Percentiles rank a stretch among this genome's conserved stretches.
Conservation (phyloP, 441 rosid genomes). For the Populus trichocarpa region DNA sequence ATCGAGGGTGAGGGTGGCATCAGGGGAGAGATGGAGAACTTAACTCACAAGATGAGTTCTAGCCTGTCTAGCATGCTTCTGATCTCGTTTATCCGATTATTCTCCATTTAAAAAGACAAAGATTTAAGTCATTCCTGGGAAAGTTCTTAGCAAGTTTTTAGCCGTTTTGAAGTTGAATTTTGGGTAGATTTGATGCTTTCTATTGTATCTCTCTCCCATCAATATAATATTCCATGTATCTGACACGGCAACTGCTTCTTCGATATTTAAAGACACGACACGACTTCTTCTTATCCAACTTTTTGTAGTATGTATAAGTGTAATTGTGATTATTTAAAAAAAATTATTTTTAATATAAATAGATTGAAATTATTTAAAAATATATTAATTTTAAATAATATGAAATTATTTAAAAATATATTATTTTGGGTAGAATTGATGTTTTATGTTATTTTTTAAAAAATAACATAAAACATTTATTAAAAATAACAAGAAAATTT, state of each 20-base stretch:
- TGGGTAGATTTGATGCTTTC: background rate
- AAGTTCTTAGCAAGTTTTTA: background rate
- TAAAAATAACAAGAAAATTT: too few relatives aligned
- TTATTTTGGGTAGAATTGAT: too few relatives aligned
- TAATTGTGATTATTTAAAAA: too few relatives aligned
- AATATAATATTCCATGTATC: background rate
- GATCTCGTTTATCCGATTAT: background rate
- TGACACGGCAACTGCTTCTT: background rate
- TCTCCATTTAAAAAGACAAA: background rate
- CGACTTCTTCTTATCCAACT: background rate
- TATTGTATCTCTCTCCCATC: background rate
- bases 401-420: too few relatives aligned
- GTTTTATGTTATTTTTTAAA: too few relatives aligned
- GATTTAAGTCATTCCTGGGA: background rate
- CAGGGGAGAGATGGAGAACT: background rate
- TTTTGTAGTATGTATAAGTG: background rate
- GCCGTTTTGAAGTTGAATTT: background rate
- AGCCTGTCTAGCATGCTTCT: background rate
- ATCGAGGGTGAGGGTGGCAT: slow-evolving; percentile 39
- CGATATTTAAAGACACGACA: background rate
- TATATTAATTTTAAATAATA: too few relatives aligned
- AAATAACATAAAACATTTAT: too few relatives aligned
- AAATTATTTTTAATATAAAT: too few relatives aligned
- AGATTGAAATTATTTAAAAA: too few relatives aligned
- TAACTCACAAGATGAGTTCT: background rate